Evolutionary conservation across 2,329 filamentous ascomycete genomes (phyloP).

Genomic region (Penicillium sp.): DNA sequence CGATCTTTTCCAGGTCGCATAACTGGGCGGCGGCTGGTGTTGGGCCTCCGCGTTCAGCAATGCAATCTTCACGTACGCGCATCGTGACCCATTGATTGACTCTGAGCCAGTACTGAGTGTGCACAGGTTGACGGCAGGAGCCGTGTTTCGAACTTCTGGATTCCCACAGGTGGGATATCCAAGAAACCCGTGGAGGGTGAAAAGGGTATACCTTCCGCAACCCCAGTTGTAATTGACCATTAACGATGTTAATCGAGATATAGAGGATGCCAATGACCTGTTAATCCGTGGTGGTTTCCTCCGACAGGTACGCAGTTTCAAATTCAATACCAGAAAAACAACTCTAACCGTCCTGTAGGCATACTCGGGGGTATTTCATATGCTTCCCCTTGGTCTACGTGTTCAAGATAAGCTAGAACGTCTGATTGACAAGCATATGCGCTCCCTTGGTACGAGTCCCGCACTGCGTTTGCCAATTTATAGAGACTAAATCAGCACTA

Average conservation of each 20-base stretch:
- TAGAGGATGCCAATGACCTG: slow-evolving; percentile 61
- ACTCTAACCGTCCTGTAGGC: slow-evolving; percentile 50
- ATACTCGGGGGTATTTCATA: slow-evolving; percentile 86
- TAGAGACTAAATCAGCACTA: background rate
- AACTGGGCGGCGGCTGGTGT: slow-evolving; percentile 16
- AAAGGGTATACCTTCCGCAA: slow-evolving; percentile 28
- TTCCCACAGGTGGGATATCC: slow-evolving; percentile 67
- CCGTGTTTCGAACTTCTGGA: slow-evolving; percentile 72
- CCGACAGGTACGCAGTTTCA: slow-evolving; percentile 56
- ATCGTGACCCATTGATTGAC: background rate
- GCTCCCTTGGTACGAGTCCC: slow-evolving; percentile 56
- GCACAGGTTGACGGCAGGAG: slow-evolving; percentile 53
- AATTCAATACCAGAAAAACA: background rate
- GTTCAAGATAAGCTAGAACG: slow-evolving; percentile 85
- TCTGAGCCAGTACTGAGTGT: slow-evolving; percentile 11
- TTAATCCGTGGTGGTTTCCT: slow-evolving; percentile 69
- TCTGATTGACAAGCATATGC: slow-evolving; percentile 88
- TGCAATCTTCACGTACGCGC: slow-evolving; percentile 39
- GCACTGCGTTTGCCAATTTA: background rate
- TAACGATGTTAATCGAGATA: slow-evolving; percentile 14
- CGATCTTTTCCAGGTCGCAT: slow-evolving; percentile 24
- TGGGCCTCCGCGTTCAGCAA: slow-evolving; percentile 26
- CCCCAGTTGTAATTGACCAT: slow-evolving; percentile 41
- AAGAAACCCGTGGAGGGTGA: slow-evolving; percentile 51
- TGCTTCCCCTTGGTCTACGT: slow-evolving; percentile 78